phyloP scores from a whole-genome alignment of 1,284 basidiomycete genomes.

The Heterobasidion annosum region DNA sequence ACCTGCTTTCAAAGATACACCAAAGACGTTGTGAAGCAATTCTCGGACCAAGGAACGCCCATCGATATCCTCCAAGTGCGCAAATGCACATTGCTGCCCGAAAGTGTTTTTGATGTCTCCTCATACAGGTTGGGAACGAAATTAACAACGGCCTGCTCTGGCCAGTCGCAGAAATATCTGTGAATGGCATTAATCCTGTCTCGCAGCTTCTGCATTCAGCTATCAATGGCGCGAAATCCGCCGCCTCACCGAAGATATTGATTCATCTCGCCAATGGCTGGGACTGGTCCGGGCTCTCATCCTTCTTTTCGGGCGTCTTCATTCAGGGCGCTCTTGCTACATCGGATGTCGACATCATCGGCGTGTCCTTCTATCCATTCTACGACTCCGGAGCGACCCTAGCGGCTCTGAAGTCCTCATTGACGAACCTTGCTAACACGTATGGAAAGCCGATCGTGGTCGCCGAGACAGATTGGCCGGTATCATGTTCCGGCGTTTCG shows the following conservation, averaged over 20 bases:
- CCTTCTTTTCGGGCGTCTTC: slow-evolving; percentile 45
- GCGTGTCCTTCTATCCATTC: slow-evolving; percentile 60
- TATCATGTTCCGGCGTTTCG: slow-evolving; percentile 33
- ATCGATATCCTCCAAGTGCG: slow-evolving; percentile 41
- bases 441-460: slow-evolving; percentile 49
- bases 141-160: slow-evolving; percentile 57
- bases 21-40: slow-evolving; percentile 36
- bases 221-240: slow-evolving; percentile 34
- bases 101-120: not conserved
- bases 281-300: slow-evolving; percentile 35
- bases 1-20: slow-evolving; percentile 35
- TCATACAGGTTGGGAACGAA: slow-evolving; percentile 46
- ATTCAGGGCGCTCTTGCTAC: slow-evolving; percentile 40
- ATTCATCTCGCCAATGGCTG: slow-evolving; percentile 61
- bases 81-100: not conserved
- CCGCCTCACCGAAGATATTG: slow-evolving; percentile 40
- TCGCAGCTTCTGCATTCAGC: slow-evolving; percentile 58
- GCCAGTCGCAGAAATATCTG: slow-evolving; percentile 48
- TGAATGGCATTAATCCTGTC: slow-evolving; percentile 41
- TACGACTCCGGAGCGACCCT: slow-evolving; percentile 51
- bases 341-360: slow-evolving; percentile 47
- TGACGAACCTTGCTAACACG: slow-evolving; percentile 39
- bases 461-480: slow-evolving; percentile 61
- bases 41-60: slow-evolving; percentile 43
- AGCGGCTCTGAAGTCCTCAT: slow-evolving; percentile 35